phyloP scores from a whole-genome alignment of 768 basidiomycete species.

The Boletus sp. region DNA sequence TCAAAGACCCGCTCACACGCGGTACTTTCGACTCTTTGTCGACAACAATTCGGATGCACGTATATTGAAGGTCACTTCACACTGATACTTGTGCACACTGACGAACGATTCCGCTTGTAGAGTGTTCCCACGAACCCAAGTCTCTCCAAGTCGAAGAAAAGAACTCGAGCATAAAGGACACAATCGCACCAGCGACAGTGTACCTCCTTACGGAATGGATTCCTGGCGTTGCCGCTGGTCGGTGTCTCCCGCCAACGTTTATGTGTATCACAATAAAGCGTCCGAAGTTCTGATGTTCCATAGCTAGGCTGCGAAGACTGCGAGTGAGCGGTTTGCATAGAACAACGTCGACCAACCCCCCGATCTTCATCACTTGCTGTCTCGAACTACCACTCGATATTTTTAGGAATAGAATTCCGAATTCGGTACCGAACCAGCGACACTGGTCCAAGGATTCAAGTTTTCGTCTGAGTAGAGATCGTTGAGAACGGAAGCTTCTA shows the following conservation, averaged over 20 bases:
- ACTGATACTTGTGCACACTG: neutral
- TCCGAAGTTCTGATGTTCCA: neutral
- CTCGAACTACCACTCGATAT: neutral
- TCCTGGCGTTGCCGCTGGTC: neutral
- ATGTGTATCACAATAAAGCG: neutral
- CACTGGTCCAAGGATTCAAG: neutral
- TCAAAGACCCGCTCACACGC: neutral
- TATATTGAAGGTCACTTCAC: neutral
- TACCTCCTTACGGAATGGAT: neutral
- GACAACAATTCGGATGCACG: neutral
- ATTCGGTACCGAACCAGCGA: neutral
- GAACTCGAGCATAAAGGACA: neutral
- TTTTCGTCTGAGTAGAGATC: neutral
- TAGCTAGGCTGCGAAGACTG: no score
- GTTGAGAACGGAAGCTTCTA: neutral
- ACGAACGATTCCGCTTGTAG: neutral
- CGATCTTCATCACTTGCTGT: neutral
- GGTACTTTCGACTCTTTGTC: neutral
- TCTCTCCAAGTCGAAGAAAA: neutral
- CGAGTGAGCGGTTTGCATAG: neutral
- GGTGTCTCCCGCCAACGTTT: neutral
- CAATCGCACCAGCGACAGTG: neutral
- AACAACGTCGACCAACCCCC: neutral
- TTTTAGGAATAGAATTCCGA: neutral
- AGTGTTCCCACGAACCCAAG: neutral